Base-by-base conservation (phyloP, 2,329 filamentous ascomycete genomes). In the Ascochyta lentis region DNA sequence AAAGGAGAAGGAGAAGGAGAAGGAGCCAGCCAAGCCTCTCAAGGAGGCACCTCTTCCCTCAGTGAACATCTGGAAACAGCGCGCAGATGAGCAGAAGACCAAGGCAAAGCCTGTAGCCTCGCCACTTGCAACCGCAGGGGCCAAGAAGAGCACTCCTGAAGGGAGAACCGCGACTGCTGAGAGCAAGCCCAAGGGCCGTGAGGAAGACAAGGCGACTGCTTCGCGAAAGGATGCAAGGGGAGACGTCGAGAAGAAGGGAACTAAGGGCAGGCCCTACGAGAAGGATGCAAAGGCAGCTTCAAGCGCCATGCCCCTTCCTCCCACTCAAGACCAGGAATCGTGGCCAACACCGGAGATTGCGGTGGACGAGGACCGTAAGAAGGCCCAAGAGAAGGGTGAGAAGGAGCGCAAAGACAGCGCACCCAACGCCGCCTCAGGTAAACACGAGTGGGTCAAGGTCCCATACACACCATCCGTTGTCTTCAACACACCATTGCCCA, bases 261-360 rank as follows among this genome's bases (percentile, higher is more conserved):
- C 46, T n/a, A 73, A 69, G 55, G 61, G 62, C 53, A 67, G 61
- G 45, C 51, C 62, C 12, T 54, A 57, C 3, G 73, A 76, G 37
- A 75, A 70, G 53, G 69, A 75, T 7, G 34, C 43, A 23, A 74
- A 66, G 47, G 39, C 56, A 22, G 24, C 54, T 6, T 37, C 65
- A 12, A 59, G 56, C n/a, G 71, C 71, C 13, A 68, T 75, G 41
- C 72, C 78, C 38, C 80, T 85, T 31, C 90, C 90, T 24, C 83
- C 90, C 2, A 89, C 91, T 42, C 87, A 85, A 55, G 93, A 98
- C 74, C 83, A 91, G 45, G 80, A 86, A 49, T 87, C 87, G 19
- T 99, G 95, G 95, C 95, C 95, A 15, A 98, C 94, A 3, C 92
- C 92, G 0, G 91, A 96, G 65, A 88, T 83, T 45, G 89, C 88